Evolutionary conservation across 2,329 filamentous ascomycete species (phyloP).

Genomic region (Aspergillus arachidicola): DNA sequence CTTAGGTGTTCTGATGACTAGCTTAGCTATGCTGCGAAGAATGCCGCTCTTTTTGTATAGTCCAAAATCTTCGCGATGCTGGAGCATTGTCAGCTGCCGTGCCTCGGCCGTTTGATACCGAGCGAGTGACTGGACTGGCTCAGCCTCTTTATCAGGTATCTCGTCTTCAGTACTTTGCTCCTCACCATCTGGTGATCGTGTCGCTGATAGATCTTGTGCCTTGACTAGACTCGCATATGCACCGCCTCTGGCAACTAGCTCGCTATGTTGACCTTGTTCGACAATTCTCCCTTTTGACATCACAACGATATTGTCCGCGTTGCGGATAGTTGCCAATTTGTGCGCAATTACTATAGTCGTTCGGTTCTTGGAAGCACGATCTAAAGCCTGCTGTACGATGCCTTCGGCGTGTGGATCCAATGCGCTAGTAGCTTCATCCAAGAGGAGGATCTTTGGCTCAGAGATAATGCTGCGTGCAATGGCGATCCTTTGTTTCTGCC

Average conservation of each 20-base stretch:
- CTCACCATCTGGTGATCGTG: not conserved
- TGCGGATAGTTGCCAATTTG: constrained; percentile 44
- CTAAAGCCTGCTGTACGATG: constrained; percentile 80
- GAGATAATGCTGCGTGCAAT: constrained; percentile 80
- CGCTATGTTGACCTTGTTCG: constrained; percentile 47
- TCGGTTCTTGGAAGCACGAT: constrained; percentile 64
- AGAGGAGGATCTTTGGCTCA: constrained; percentile 77
- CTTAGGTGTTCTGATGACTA: not conserved
- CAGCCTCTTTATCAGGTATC: not conserved
- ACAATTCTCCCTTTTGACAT: constrained; percentile 44
- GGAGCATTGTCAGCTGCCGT: not conserved
- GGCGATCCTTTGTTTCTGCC: constrained; percentile 87
- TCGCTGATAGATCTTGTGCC: constrained; percentile 47
- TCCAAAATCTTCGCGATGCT: not conserved
- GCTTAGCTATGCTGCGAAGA: not conserved
- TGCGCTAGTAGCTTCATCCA: constrained; percentile 88
- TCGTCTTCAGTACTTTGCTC: not conserved
- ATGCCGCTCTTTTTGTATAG: not conserved
- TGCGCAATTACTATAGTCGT: constrained; percentile 46
- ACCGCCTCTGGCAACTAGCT: constrained; percentile 39
- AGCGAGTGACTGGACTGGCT: not conserved
- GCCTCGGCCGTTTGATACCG: not conserved
- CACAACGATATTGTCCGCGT: constrained; percentile 49
- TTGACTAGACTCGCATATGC: constrained; percentile 46
- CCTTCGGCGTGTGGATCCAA: constrained; percentile 86